Evolutionary conservation across 805 yeast species (phyloP), one percentile per base, ranked within the genome.

Genomic region (Candida loeiensis): DNA sequence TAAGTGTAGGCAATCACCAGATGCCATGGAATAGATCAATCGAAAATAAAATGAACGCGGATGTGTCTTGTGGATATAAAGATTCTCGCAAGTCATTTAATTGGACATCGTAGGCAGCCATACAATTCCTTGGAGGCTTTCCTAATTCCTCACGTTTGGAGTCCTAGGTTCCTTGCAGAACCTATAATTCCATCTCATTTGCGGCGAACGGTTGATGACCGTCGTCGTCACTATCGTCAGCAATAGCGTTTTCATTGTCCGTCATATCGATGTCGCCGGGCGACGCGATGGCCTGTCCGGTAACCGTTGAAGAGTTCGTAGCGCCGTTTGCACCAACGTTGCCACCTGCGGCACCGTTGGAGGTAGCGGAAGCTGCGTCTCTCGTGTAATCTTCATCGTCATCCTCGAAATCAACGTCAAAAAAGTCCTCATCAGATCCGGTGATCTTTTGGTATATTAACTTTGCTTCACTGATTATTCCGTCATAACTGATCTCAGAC

Each of bases 371-470:
- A 18, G 39, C 32, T n/a, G 34, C 42, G 17, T 22, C 37, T 3
- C 27, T 21, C 6, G 32, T 13, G 35, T 55, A 52, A 4, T 69
- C 72, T 25, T 80, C 90, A 32, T 85, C 95, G 15, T 89, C 96
- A 59, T 91, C 98, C 62, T 91, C 97, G 56, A 91, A 91, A 62
- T 91, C 98, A 30, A 91, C 86, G 59, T 88, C 96, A 57, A 91
- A 91, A 66, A 93, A 93, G 63, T 91, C 98, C 53, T 91, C 97
- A 57, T 85, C 93, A 2, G 95, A 77, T 7, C 98, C 98, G 8
- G 93, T 95, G 46, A 91, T 81, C 41, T 74, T 71, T 45, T 78
- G 80, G 59, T 87, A 91, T 30, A 91, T 58, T 15, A 77, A 66
- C 56, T 80, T 84, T 5, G 90, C 88, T 45, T 88, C 93, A 2